phyloP scores from a whole-genome alignment of 2,329 filamentous ascomycete genomes.

The Dryadomyces quercivorus region DNA sequence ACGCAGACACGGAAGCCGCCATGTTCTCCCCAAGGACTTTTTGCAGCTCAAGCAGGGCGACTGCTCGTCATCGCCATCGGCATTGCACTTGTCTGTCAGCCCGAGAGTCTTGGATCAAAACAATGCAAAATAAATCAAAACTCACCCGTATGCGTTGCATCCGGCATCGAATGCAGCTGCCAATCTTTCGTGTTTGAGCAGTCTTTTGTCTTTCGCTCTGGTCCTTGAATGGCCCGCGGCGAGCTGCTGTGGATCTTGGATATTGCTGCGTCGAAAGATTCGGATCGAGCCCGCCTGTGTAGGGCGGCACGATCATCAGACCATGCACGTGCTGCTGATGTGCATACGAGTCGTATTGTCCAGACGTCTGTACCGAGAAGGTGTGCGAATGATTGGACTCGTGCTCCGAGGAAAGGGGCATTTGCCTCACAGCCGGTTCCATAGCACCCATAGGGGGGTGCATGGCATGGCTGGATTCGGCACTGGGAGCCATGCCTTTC shows the following conservation, averaged over 20 bases:
- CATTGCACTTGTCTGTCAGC: slow-evolving; percentile 33
- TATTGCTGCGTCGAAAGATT: slow-evolving; percentile 18
- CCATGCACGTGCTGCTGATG: background rate
- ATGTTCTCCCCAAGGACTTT: slow-evolving; percentile 37
- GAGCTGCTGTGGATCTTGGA: slow-evolving; percentile 23
- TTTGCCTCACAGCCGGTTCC: background rate
- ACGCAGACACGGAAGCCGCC: slow-evolving; percentile 44
- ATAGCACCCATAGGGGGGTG: background rate
- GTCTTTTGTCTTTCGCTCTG: slow-evolving; percentile 38
- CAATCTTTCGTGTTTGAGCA: slow-evolving; percentile 43
- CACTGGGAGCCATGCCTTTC: background rate
- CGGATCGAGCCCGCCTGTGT: background rate
- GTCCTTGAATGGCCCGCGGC: slow-evolving; percentile 43
- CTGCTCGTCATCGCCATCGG: slow-evolving; percentile 31
- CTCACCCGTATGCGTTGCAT: slow-evolving; percentile 51
- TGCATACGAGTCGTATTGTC: background rate
- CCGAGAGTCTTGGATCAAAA: no score
- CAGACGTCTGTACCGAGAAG: background rate
- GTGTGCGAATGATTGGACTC: background rate
- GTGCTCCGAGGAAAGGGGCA: no score
- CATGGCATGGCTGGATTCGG: background rate
- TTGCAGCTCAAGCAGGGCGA: slow-evolving; percentile 42
- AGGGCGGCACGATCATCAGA: background rate
- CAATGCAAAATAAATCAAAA: no score
- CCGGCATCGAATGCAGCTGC: slow-evolving; percentile 47